Evolutionary conservation across 108 stramenopile species (phyloP), one percentile per base, ranked within the genome.

Genomic region (Cylindrotheca fusiformis): DNA sequence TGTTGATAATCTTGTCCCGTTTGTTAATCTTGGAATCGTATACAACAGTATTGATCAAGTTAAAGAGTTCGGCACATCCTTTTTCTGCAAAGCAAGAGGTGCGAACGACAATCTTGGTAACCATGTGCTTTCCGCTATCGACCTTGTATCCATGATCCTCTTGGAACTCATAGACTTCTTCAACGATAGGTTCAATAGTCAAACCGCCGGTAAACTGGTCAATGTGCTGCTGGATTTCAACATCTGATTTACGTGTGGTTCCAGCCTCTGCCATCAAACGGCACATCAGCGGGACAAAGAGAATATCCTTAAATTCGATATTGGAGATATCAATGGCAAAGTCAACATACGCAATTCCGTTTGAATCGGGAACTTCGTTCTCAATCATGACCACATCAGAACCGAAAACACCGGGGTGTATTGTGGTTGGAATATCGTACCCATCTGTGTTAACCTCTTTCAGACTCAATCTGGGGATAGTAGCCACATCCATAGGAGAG

Each of bases 261-360:
- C 95, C 97, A n/a, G 74, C 77, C 60, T 93, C 87, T 53, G 80
- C 63, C 3, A 94, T 54, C 49, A 95, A 52, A 25, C 76, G 47
- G 21, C 79, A 70, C 47, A 96, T 77, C 6, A 96, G 62, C 12
- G 91, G 87, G 5, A 97, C 49, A 19, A 95, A 76, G 3, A 74
- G 66, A 26, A 88, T 24, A 57, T 95, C 91, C 25, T 89, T 82
- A 55, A 87, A 83, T 19, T 74, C 78, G 55, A 97, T 30, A 60
- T 66, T 77, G 44, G 86, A 86, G 29, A 92, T 63, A 69, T 96
- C 95, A 17, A 97, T 52, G 1, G 86, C 87, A 48, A 93, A 75
- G 68, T 94, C 88, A 28, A 92, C 74, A 66, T 96, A 96, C 6
- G 87, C 68, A 61, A 97, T 93, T 26, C 93, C 92, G 51, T 77